These are phyloP conservation scores for Setaria viridis DNA, from an alignment of 202 grass and related monocot species.

Conservation along the genomic window DNA sequence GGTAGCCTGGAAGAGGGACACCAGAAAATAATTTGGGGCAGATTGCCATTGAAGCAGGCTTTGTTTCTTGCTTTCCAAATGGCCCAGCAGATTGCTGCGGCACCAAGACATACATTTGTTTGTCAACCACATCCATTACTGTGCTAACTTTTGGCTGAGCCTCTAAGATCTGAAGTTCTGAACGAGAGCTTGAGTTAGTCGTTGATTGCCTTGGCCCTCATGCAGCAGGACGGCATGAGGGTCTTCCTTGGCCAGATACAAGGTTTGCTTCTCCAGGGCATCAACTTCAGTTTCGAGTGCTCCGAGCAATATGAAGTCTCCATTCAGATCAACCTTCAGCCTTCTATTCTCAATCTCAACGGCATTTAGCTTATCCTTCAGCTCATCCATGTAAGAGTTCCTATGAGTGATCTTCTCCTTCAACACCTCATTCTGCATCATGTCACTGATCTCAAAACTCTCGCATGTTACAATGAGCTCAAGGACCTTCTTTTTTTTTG, in stretches of 20 bases:
- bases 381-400: slow-evolving; percentile 68
- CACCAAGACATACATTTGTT: no score
- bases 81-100: no score
- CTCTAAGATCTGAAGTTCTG: no score
- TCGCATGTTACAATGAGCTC: slow-evolving; percentile 74
- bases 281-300: slow-evolving; percentile 69
- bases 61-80: no score
- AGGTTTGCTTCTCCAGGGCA: slow-evolving; percentile 65
- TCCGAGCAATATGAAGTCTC: slow-evolving; percentile 62
- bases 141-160: no score
- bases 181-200: no score
- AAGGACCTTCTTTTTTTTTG: not conserved
- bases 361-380: slow-evolving; percentile 74
- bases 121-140: no score
- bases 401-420: slow-evolving; percentile 75
- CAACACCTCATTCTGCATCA: slow-evolving; percentile 78
- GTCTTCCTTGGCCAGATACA: slow-evolving; percentile 58
- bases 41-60: no score
- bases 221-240: no score
- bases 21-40: no score
- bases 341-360: slow-evolving; percentile 80
- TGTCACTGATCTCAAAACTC: slow-evolving; percentile 80
- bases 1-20: no score
- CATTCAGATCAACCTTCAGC: slow-evolving; percentile 81
- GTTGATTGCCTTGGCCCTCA: no score